These are phyloP conservation scores for Eucalyptus victrix DNA, from an alignment of 345 rosid genomes.

Conservation along the genomic window DNA sequence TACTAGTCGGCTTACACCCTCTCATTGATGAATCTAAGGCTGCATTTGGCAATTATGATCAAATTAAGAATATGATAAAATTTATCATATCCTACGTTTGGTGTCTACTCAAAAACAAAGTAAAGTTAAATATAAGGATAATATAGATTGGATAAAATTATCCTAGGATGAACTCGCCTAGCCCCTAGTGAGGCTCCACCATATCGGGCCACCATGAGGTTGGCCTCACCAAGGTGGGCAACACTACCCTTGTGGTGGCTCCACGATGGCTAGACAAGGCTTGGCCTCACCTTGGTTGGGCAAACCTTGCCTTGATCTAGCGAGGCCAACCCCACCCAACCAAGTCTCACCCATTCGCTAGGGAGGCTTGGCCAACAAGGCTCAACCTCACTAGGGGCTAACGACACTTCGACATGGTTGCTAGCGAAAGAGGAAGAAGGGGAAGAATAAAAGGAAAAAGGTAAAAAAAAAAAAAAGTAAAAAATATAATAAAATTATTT, in stretches of 20 bases:
- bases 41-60: too few species aligned
- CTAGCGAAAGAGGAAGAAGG: too few species aligned
- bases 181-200: rapidly evolving
- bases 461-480: rapidly evolving
- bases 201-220: rapidly evolving
- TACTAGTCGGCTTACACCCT: too few species aligned
- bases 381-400: rapidly evolving
- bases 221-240: rapidly evolving
- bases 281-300: rapidly evolving
- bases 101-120: rapidly evolving
- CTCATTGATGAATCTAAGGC: too few species aligned
- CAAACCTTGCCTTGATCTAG: rapidly evolving
- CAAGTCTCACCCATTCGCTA: rapidly evolving
- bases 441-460: too few species aligned
- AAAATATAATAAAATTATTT: too few species aligned
- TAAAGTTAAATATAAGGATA: too few species aligned
- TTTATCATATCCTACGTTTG: rapidly evolving
- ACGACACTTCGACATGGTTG: rapidly evolving
- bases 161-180: too few species aligned
- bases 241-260: too few species aligned
- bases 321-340: rapidly evolving
- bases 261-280: rapidly evolving
- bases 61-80: too few species aligned
- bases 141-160: too few species aligned
- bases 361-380: rapidly evolving